A percentile compares a stretch with the other conserved stretches of the same genome.
These are phyloP conservation scores for Ammopiptanthus mongolicus DNA, from an alignment of 306 rosid species.

Conservation along the genomic window DNA sequence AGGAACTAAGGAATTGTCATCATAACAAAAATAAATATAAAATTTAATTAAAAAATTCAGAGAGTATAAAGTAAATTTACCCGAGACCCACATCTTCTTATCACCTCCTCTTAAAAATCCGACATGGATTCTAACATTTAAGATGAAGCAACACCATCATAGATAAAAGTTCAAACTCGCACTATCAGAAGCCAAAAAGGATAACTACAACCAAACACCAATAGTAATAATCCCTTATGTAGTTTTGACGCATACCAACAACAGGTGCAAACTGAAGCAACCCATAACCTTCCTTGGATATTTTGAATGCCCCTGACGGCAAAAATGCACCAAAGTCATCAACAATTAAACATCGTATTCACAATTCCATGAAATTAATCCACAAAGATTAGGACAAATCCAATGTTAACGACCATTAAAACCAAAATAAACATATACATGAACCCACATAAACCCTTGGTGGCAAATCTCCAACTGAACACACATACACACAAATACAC, in stretches of 20 bases:
- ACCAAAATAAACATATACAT: slow-evolving; percentile 41
- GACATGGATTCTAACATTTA: slow-evolving; percentile 47
- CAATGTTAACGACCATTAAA: not conserved
- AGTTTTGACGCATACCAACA: slow-evolving; percentile 52
- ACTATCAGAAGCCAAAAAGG: slow-evolving; percentile 31
- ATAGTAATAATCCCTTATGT: too few relatives aligned
- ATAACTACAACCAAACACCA: slow-evolving; percentile 27
- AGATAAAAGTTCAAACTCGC: slow-evolving; percentile 31
- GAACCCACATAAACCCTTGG: slow-evolving; percentile 79
- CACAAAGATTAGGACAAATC: not conserved
- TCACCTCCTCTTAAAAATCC: slow-evolving; percentile 42
- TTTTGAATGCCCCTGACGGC: slow-evolving; percentile 85
- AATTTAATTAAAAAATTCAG: slow-evolving; percentile 29
- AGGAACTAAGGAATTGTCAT: slow-evolving; percentile 21
- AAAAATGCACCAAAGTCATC: slow-evolving; percentile 6
- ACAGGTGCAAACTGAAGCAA: slow-evolving; percentile 94
- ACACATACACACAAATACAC: slow-evolving; percentile 9
- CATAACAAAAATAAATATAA: not conserved
- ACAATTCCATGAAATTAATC: not conserved
- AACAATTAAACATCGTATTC: slow-evolving; percentile 1
- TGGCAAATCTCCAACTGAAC: slow-evolving; percentile 50
- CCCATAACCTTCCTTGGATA: slow-evolving; percentile 74
- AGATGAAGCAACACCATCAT: slow-evolving; percentile 27
- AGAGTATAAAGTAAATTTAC: slow-evolving; percentile 45
- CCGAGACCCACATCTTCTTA: slow-evolving; percentile 72